Conservation (phyloP, 2,329 filamentous ascomycete genomes). For the Clonostachys rhizophaga region DNA sequence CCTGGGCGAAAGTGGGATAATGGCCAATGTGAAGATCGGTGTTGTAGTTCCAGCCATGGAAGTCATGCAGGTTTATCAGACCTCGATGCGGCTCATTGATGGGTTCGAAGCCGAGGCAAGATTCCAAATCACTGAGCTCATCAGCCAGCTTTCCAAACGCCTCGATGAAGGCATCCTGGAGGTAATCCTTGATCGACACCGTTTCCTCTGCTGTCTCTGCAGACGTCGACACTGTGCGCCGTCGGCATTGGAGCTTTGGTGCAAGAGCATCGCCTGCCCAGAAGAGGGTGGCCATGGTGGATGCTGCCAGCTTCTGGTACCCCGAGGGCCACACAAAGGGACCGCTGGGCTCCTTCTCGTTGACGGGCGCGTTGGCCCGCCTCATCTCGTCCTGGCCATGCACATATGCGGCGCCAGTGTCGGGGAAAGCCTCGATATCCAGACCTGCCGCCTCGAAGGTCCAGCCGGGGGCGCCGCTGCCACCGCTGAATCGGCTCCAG, state of each 20-base stretch:
- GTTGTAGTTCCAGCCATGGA: slow-evolving; percentile 33
- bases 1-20: slow-evolving; percentile 28
- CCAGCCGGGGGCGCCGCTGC: slow-evolving; percentile 34
- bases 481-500: slow-evolving; percentile 34
- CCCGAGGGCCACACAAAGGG: slow-evolving; percentile 30
- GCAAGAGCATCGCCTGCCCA: slow-evolving; percentile 17
- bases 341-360: slow-evolving; percentile 23
- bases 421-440: slow-evolving; percentile 26
- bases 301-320: slow-evolving; percentile 28
- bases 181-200: slow-evolving; percentile 17
- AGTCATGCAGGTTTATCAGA: slow-evolving; percentile 29
- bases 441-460: slow-evolving; percentile 33
- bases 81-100: slow-evolving; percentile 37
- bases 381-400: slow-evolving; percentile 25
- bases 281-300: slow-evolving; percentile 17
- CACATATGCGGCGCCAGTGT: slow-evolving; percentile 24
- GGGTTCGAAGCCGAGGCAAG: slow-evolving; percentile 31
- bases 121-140: slow-evolving; percentile 20
- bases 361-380: slow-evolving; percentile 11
- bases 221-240: slow-evolving; percentile 1
- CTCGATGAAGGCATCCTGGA: slow-evolving; percentile 24
- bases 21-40: slow-evolving; percentile 34
- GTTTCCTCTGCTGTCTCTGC: slow-evolving; percentile 8
- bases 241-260: slow-evolving; percentile 14
- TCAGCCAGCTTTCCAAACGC: slow-evolving; percentile 27